Evolutionary conservation across 192 early-diverging fungal species (phyloP).

Genomic region (Coemansia sp.): DNA sequence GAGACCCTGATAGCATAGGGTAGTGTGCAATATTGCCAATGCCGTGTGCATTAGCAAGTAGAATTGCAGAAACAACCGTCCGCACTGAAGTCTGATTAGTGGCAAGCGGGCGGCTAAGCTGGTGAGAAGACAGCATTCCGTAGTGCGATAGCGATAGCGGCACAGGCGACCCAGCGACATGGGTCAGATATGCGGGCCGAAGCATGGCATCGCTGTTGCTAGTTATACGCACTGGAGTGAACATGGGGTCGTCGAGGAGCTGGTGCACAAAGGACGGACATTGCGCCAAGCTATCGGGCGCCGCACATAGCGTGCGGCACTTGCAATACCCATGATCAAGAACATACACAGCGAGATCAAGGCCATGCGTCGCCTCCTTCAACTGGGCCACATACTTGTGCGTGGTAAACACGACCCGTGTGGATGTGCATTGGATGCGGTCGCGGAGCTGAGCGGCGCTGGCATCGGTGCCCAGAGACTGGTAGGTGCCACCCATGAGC

Average conservation of each 20-base stretch:
- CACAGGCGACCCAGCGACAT: slow-evolving; percentile 13
- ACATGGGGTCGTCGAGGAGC: slow-evolving; percentile 39
- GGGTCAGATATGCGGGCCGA: slow-evolving; percentile 38
- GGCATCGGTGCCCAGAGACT: slow-evolving; percentile 36
- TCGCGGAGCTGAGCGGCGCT: slow-evolving; percentile 10
- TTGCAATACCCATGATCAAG: slow-evolving; percentile 13
- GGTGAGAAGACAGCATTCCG: slow-evolving; percentile 34
- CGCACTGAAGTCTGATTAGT: background rate
- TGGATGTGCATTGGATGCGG: slow-evolving; percentile 20
- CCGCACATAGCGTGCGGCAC: background rate
- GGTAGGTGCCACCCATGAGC: slow-evolving; percentile 45
- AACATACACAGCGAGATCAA: slow-evolving; percentile 23
- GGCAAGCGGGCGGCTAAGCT: slow-evolving; percentile 8
- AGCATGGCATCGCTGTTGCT: slow-evolving; percentile 30
- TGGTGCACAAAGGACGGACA: slow-evolving; percentile 24
- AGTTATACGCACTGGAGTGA: slow-evolving; percentile 39
- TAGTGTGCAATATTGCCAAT: slow-evolving; percentile 47
- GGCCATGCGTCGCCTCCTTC: slow-evolving; percentile 3
- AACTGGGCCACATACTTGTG: slow-evolving; percentile 13
- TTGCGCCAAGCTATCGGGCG: background rate
- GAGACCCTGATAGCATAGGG: slow-evolving; percentile 43
- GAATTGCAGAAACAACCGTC: slow-evolving; percentile 39
- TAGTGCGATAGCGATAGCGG: slow-evolving; percentile 44
- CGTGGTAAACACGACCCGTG: slow-evolving; percentile 33
- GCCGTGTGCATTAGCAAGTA: slow-evolving; percentile 35